Evolutionary conservation across 768 basidiomycete genomes (phyloP).

Genomic region (Candolleomyces eurysporus): DNA sequence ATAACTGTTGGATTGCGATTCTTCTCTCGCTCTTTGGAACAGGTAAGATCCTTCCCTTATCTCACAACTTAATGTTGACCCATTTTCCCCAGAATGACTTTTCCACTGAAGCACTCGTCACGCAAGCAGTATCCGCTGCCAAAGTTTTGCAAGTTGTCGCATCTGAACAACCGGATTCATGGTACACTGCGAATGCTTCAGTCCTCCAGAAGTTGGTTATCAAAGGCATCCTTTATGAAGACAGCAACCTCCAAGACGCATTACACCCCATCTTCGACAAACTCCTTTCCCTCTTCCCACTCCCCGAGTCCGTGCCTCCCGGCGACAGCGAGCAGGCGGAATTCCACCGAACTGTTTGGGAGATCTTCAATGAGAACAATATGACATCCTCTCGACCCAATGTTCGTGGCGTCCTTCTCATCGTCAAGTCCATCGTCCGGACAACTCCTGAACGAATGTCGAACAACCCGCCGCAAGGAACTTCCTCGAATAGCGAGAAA

Average conservation of each 20-base stretch:
- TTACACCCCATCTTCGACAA: slow-evolving; percentile 82
- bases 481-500: neutral
- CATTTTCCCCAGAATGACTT: slow-evolving; percentile 60
- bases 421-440: slow-evolving; percentile 84
- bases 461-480: slow-evolving; percentile 35
- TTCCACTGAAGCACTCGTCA: slow-evolving; percentile 58
- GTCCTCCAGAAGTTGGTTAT: slow-evolving; percentile 81
- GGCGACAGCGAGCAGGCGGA: slow-evolving; percentile 62
- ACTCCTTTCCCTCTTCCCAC: slow-evolving; percentile 71
- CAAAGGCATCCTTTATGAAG: slow-evolving; percentile 82
- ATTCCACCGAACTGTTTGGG: slow-evolving; percentile 75
- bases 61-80: slow-evolving; percentile 2
- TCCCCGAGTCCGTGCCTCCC: slow-evolving; percentile 53
- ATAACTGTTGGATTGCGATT: slow-evolving; percentile 90
- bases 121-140: slow-evolving; percentile 74
- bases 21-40: slow-evolving; percentile 82
- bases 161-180: slow-evolving; percentile 76
- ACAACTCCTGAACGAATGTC: slow-evolving; percentile 83
- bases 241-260: slow-evolving; percentile 75
- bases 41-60: slow-evolving; percentile 43
- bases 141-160: slow-evolving; percentile 88
- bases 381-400: slow-evolving; percentile 54
- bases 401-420: slow-evolving; percentile 77
- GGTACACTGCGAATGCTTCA: slow-evolving; percentile 72
- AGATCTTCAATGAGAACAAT: slow-evolving; percentile 76